Evolutionary conservation across 1,139 yeast species (phyloP), one percentile per base, ranked within the genome.

Genomic region (Saccharomyces pastorianus): DNA sequence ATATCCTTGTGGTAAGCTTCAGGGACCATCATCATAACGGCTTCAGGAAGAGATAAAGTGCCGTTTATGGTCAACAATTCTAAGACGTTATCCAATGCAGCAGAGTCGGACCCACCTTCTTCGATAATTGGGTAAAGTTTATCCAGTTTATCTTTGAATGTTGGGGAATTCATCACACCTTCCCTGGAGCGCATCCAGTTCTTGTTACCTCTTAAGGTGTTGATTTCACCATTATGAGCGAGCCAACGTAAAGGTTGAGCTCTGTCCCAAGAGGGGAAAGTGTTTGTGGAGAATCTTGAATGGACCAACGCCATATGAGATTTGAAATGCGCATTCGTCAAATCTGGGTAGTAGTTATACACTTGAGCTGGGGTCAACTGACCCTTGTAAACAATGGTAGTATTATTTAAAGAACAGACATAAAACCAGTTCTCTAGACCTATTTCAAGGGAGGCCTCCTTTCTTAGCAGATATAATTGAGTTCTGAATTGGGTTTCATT

Each of bases 171-270:
- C 96, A 93, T 89, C 51, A 91, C 89, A 75, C 98, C 98, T 76
- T 93, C 99, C 73, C 96, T 88, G 48, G 99, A 95, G 65, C 96
- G 83, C 97, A 93, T 91, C 98, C 98, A 93, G 73, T 93, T 93
- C 74, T 90, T 93, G 80, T 93, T 93, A 65, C 99, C 99, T 72
- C 98, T 82, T 70, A 93, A 77, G 48, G 99, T 91, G 74, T 93
- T 93, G 72, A 93, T 93, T 75, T 93, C 99, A 78, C 99, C 99
- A 72, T 93, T 93, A 76, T 93, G 99, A 48, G 99, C 99, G 42
- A 96, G 91, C 85, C 95, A 86, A 72, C 99, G 81, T 66, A 91
- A 80, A 51, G 99, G 99, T 74, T 93, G 99, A 42, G 99, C 99
- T 74, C 99, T 84, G 73, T 93, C 99, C 99, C 99, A 93, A 25